Conservation (phyloP, 805 yeast genomes). For the Danielozyma ontarioensis region DNA sequence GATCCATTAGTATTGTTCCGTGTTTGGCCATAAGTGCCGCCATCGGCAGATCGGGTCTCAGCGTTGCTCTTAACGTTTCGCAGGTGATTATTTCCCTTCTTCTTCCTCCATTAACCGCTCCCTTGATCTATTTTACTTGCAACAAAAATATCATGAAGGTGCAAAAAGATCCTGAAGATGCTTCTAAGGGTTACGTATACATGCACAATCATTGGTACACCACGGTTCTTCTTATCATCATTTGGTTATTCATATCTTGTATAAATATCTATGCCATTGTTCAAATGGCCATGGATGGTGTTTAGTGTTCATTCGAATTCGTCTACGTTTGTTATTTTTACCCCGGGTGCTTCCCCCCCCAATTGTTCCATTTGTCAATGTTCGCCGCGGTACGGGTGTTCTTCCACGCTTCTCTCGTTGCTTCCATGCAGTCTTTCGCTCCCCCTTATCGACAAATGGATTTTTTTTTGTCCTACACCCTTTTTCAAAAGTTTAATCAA, state of each 20-base stretch:
- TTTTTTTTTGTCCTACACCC: too few species aligned
- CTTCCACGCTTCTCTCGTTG: background rate
- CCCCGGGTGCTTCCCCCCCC: background rate
- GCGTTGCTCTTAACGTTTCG: constrained; percentile 71
- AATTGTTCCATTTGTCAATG: background rate
- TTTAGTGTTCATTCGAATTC: constrained; percentile 4
- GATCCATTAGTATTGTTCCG: constrained; percentile 76
- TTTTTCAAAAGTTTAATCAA: too few species aligned
- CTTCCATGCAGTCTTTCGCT: background rate
- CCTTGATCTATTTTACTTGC: constrained; percentile 78
- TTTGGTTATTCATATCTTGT: constrained; percentile 72
- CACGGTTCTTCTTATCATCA: constrained; percentile 42
- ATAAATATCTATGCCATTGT: constrained; percentile 61
- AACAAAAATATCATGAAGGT: constrained; percentile 64
- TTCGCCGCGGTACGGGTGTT: background rate
- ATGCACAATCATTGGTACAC: constrained; percentile 62
- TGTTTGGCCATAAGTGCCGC: constrained; percentile 67
- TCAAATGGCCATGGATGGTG: constrained; percentile 36
- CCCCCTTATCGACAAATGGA: too few species aligned
- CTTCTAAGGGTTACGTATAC: constrained; percentile 27
- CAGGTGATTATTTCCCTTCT: constrained; percentile 81
- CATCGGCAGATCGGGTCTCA: constrained; percentile 70
- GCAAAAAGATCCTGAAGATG: constrained; percentile 8
- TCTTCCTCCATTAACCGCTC: constrained; percentile 80
- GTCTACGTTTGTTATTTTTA: background rate